Evolutionary conservation across 2,329 filamentous ascomycete genomes (phyloP).

Genomic region (Ophiognomonia clavigignenti-juglandacearum): DNA sequence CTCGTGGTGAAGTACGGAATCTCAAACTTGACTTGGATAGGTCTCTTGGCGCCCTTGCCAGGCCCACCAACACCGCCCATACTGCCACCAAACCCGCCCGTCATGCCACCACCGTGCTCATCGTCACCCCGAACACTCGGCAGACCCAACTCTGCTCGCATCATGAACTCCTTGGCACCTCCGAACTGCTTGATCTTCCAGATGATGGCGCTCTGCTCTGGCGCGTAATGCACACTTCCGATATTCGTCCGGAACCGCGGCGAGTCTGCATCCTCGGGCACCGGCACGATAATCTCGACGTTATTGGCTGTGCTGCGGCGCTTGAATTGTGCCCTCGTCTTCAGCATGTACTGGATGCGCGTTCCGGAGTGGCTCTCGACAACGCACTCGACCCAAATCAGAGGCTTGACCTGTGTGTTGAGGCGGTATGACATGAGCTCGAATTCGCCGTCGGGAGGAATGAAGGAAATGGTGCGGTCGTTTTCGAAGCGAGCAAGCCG

Average conservation of each 20-base stretch:
- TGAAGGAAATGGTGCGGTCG: constrained; percentile 97
- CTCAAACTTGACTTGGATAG: constrained; percentile 99
- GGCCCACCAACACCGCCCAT: constrained; percentile 82
- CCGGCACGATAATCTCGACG: constrained; percentile 94
- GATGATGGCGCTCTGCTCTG: constrained; percentile 94
- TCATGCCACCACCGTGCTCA: constrained; percentile 95
- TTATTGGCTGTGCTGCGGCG: constrained; percentile 96
- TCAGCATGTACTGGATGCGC: constrained; percentile 98
- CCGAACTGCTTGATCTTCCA: constrained; percentile 99
- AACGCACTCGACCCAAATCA: constrained; percentile 98
- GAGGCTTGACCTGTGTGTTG: constrained; percentile 96
- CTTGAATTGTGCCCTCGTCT: constrained; percentile 97
- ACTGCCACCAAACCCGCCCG: constrained; percentile 90
- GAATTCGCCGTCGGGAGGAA: constrained; percentile 96
- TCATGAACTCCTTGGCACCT: constrained; percentile 96
- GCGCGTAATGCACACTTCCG: constrained; percentile 93
- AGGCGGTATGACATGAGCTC: constrained; percentile 99
- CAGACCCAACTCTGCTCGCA: constrained; percentile 92
- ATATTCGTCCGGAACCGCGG: constrained; percentile 97
- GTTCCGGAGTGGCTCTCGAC: constrained; percentile 95
- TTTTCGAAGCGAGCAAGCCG: constrained; percentile 95
- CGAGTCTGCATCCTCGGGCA: constrained; percentile 94
- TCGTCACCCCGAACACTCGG: constrained; percentile 94
- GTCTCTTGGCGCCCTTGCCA: constrained; percentile 83
- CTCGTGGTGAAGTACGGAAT: constrained; percentile 99